phyloP scores from a whole-genome alignment of 2,329 filamentous ascomycete species.

The Penicillium sp. region DNA sequence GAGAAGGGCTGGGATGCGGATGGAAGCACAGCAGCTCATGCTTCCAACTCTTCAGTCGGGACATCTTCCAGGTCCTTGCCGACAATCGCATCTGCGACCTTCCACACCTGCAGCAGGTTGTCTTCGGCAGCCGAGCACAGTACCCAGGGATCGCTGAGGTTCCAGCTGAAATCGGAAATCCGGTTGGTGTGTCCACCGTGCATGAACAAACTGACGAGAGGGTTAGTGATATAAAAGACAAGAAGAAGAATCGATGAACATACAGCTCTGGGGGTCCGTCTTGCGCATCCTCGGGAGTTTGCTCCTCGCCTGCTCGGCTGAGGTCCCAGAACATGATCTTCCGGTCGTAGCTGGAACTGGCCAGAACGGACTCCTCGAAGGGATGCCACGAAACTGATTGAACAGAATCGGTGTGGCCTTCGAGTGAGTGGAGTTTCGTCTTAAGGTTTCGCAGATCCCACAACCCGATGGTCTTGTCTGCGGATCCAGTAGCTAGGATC shows the following conservation, averaged over 20 bases:
- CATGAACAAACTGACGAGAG: slow-evolving; percentile 79
- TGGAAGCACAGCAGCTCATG: slow-evolving; percentile 28
- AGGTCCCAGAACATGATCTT: slow-evolving; percentile 97
- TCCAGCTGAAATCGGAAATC: slow-evolving; percentile 97
- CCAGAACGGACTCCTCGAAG: slow-evolving; percentile 82
- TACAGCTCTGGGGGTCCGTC: slow-evolving; percentile 94
- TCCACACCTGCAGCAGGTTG: slow-evolving; percentile 95
- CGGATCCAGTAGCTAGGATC: slow-evolving; percentile 87
- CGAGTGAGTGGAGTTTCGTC: slow-evolving; percentile 84
- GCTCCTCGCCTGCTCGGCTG: slow-evolving; percentile 88
- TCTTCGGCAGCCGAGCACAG: slow-evolving; percentile 95
- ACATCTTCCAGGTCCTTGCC: slow-evolving; percentile 76
- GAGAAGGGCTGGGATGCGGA: not conserved
- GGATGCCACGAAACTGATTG: slow-evolving; percentile 96
- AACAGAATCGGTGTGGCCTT: slow-evolving; percentile 86
- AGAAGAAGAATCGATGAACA: slow-evolving; percentile 43
- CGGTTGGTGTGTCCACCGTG: slow-evolving; percentile 98
- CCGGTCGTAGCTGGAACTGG: slow-evolving; percentile 89
- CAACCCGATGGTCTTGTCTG: slow-evolving; percentile 90
- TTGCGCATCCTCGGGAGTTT: slow-evolving; percentile 90
- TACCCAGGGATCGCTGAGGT: slow-evolving; percentile 94
- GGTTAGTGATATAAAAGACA: slow-evolving; percentile 1
- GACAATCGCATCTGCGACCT: slow-evolving; percentile 80
- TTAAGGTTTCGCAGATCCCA: slow-evolving; percentile 95
- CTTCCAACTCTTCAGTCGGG: slow-evolving; percentile 76